Percentiles rank a stretch among this genome's conserved stretches.
Conservation (phyloP, 1,284 basidiomycete genomes). For the Cutaneotrichosporon mucoides region DNA sequence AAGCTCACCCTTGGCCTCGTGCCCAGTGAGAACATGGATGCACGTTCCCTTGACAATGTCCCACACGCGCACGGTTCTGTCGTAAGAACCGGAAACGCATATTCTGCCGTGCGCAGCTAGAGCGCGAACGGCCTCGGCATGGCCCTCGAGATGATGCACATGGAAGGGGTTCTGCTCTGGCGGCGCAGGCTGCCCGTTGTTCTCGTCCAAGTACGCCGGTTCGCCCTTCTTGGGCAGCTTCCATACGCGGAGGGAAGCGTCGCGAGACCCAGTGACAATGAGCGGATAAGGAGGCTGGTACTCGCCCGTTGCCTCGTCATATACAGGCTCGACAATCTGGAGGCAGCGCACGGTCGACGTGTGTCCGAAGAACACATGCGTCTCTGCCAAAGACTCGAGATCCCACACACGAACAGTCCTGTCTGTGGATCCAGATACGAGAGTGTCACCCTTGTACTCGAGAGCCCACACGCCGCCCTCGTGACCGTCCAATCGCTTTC, state of each 20-base stretch:
- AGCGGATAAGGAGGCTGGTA: conserved; percentile 58
- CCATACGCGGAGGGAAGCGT: conserved; percentile 87
- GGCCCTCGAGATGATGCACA: conserved; percentile 74
- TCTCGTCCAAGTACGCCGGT: conserved; percentile 50
- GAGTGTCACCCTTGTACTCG: conserved; percentile 64
- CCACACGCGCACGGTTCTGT: conserved; percentile 89
- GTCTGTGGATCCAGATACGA: conserved; percentile 91
- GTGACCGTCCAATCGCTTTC: conserved; percentile 75
- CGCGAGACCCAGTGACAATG: conserved; percentile 89
- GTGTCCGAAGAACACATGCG: conserved; percentile 88
- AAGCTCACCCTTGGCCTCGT: conserved; percentile 77
- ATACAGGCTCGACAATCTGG: conserved; percentile 51
- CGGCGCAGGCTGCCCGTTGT: conserved; percentile 1
- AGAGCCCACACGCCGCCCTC: conserved; percentile 95
- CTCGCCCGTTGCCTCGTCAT: conserved; percentile 46
- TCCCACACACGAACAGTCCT: conserved; percentile 93
- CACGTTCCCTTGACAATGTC: conserved; percentile 83
- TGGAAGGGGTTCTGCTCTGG: conserved; percentile 83
- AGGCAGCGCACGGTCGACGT: conserved; percentile 72
- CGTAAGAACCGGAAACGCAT: conserved; percentile 91
- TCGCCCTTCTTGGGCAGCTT: conserved; percentile 74
- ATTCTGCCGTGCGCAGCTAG: conserved; percentile 84
- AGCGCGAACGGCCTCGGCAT: conserved; percentile 84
- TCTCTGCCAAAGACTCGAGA: conserved; percentile 69
- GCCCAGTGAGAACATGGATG: conserved; percentile 74